phyloP scores from a whole-genome alignment of 257 asterid species.

The Primulina eburnea region DNA sequence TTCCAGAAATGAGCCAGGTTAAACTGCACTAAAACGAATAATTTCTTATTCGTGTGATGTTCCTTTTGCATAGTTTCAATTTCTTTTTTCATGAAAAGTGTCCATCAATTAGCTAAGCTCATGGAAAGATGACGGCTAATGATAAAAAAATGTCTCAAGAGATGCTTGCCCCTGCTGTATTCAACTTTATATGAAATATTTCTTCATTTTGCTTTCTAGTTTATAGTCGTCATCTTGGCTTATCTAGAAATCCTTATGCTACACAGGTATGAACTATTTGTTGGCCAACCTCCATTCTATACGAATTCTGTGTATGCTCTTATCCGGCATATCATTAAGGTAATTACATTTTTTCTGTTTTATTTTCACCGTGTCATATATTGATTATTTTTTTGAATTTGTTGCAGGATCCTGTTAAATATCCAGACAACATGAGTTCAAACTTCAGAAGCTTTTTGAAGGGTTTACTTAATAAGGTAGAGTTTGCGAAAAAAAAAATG shows the following conservation, averaged over 20 bases:
- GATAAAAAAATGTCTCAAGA: constrained; percentile 7
- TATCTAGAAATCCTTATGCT: constrained; percentile 16
- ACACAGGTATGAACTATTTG: constrained; percentile 92
- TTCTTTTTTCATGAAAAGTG: not conserved
- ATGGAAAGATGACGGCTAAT: constrained; percentile 17
- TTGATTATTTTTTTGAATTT: constrained; percentile 18
- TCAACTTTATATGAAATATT: constrained; percentile 18
- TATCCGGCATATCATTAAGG: constrained; percentile 94
- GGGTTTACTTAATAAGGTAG: constrained; percentile 94
- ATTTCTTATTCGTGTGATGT: constrained; percentile 16
- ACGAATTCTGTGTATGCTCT: constrained; percentile 98
- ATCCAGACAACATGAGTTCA: constrained; percentile 89
- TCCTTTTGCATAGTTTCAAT: not conserved
- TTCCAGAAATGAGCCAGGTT: not conserved
- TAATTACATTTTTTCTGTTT: constrained; percentile 27
- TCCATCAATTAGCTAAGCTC: constrained; percentile 11
- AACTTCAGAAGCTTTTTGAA: constrained; percentile 77
- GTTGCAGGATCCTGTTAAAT: constrained; percentile 92
- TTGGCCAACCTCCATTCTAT: constrained; percentile 98
- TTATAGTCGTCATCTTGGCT: constrained; percentile 12
- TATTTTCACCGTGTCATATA: constrained; percentile 14
- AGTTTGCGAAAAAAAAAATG: constrained; percentile 20
- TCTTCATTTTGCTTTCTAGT: constrained; percentile 11
- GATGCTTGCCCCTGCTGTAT: constrained; percentile 14
- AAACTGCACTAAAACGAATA: not conserved